These are phyloP conservation scores for Aspergillus felis DNA, from an alignment of 2,329 filamentous ascomycete species.

Conservation along the genomic window DNA sequence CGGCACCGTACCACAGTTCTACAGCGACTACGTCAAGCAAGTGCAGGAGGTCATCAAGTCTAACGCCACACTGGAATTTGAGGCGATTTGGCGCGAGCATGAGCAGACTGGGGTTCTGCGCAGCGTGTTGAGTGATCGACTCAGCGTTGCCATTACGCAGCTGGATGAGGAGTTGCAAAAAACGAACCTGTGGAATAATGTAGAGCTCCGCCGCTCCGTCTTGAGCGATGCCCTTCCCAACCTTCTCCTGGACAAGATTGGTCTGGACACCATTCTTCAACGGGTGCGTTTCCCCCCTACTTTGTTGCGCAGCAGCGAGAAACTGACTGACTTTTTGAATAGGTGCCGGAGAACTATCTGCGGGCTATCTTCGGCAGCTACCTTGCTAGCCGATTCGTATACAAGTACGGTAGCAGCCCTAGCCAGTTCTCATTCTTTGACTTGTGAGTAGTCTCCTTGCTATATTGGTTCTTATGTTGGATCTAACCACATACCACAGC, in stretches of 20 bases:
- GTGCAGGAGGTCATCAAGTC: conserved; percentile 88
- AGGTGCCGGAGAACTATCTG: conserved; percentile 87
- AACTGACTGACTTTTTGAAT: conserved; percentile 16
- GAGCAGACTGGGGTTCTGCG: conserved; percentile 73
- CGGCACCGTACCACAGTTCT: conserved; percentile 81
- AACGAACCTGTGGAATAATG: conserved; percentile 85
- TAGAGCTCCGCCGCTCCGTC: conserved; percentile 71
- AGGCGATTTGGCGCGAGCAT: conserved; percentile 96
- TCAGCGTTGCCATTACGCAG: conserved; percentile 90
- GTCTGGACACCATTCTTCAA: conserved; percentile 78
- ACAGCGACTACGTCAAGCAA: conserved; percentile 84
- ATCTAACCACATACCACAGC: conserved; percentile 16
- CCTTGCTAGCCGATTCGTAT: conserved; percentile 91
- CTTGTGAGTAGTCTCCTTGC: conserved; percentile 64
- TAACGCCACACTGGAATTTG: conserved; percentile 91
- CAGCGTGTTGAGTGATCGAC: conserved; percentile 84
- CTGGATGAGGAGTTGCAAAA: conserved; percentile 94
- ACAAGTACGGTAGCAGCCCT: conserved; percentile 86
- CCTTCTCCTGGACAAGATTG: conserved; percentile 82
- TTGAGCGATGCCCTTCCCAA: conserved; percentile 81
- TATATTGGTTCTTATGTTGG: not conserved
- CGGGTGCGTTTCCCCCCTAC: conserved; percentile 53
- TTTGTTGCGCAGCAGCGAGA: not conserved
- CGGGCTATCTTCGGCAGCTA: conserved; percentile 95
- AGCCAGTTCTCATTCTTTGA: conserved; percentile 98